phyloP scores from a whole-genome alignment of 441 rosid species.

The Mallotus repandus region DNA sequence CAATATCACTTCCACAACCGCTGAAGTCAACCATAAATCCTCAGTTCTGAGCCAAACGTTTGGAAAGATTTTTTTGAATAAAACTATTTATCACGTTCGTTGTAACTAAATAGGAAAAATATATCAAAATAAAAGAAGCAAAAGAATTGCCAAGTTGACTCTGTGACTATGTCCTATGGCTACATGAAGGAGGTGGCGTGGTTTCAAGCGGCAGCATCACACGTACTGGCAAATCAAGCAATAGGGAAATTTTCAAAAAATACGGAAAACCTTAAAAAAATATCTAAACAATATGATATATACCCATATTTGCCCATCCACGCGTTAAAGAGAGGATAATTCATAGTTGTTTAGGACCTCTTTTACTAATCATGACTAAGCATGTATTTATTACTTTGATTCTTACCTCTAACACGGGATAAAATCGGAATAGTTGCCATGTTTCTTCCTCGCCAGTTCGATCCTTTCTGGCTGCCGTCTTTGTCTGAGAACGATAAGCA shows the following conservation, averaged over 20 bases:
- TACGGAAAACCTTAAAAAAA: background rate
- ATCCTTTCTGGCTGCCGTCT: slow-evolving; percentile 79
- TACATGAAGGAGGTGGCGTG: background rate
- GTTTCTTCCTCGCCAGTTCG: slow-evolving; percentile 68
- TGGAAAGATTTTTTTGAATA: background rate
- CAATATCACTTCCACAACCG: background rate
- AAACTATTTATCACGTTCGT: background rate
- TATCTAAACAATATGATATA: too few species aligned
- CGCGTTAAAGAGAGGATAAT: background rate
- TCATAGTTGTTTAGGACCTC: background rate
- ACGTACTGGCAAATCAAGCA: background rate
- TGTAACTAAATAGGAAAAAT: background rate
- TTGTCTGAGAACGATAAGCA: slow-evolving; percentile 54
- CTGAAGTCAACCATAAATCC: background rate
- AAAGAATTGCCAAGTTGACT: background rate
- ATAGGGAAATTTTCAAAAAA: too few species aligned
- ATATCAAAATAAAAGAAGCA: too few species aligned
- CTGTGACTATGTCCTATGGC: background rate
- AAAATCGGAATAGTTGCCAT: slow-evolving; percentile 92
- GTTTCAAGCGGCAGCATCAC: background rate
- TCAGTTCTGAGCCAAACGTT: background rate
- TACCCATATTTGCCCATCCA: background rate
- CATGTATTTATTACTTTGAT: background rate
- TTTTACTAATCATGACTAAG: background rate
- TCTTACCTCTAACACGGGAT: slow-evolving; percentile 87